A percentile compares a stretch with the other conserved stretches of the same genome.
phyloP scores from a whole-genome alignment of 208 protist species.

The Acanthamoeba lenticulata region DNA sequence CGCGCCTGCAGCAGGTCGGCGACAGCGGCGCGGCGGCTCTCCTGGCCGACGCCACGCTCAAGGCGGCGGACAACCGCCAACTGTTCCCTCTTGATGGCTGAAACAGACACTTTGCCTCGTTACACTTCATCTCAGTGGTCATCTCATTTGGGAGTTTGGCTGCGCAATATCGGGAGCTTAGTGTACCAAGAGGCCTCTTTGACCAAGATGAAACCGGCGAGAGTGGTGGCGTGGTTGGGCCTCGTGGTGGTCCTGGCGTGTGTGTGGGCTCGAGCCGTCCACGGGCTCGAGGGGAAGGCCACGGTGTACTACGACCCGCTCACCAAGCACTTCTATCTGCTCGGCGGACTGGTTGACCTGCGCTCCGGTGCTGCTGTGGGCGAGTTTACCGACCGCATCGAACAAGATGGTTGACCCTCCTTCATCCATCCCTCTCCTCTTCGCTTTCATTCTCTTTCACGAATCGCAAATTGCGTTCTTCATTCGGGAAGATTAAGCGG shows the following conservation, averaged over 20 bases:
- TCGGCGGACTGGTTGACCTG: neutral
- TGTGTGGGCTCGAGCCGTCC: too few species aligned
- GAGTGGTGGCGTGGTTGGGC: too few species aligned
- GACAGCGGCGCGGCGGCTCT: neutral
- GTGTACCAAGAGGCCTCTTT: too few species aligned
- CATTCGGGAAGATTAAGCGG: too few species aligned
- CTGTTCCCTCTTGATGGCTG: neutral
- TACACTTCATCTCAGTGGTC: too few species aligned
- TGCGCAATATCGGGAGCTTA: too few species aligned
- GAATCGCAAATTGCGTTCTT: neutral
- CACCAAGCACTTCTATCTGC: neutral
- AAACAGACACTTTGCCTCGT: too few species aligned
- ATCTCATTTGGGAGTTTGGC: too few species aligned
- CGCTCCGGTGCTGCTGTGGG: neutral
- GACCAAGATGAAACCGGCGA: too few species aligned
- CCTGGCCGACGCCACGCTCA: neutral
- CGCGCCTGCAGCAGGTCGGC: neutral
- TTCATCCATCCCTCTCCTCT: neutral
- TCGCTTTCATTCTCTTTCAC: neutral
- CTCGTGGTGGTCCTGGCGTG: too few species aligned
- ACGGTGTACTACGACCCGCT: neutral
- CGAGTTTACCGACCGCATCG: slow-evolving; percentile 1
- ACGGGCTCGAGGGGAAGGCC: neutral
- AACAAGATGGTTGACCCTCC: neutral
- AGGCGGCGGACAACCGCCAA: neutral